Evolutionary conservation across 345 rosid genomes (phyloP).

Genomic region (Citrus hindsii): DNA sequence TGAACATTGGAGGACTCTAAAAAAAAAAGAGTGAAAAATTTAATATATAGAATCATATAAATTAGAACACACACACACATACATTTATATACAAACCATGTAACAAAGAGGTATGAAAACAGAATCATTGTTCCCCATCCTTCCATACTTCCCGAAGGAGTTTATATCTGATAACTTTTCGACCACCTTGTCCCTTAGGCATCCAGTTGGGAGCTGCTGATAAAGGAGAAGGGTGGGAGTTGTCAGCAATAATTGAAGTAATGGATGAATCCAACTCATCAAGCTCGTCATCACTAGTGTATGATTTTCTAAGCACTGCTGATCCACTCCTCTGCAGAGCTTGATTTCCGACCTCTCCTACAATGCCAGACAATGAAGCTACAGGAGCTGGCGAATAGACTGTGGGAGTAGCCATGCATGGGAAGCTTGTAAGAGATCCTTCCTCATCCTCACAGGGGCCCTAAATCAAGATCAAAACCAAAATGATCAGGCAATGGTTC

Average conservation of each 20-base stretch:
- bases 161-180: slow-evolving; percentile 59
- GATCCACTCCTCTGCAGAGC: slow-evolving; percentile 47
- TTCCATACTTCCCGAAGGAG: slow-evolving; percentile 78
- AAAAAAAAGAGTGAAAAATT: too few relatives aligned
- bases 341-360: slow-evolving; percentile 53
- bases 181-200: slow-evolving; percentile 43
- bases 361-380: slow-evolving; percentile 43
- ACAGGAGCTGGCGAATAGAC: slow-evolving; percentile 61
- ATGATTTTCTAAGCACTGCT: slow-evolving; percentile 58
- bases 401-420: slow-evolving; percentile 52
- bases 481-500: not conserved
- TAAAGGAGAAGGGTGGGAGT: slow-evolving; percentile 30
- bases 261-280: slow-evolving; percentile 77
- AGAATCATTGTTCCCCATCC: slow-evolving; percentile 35
- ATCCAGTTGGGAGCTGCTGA: slow-evolving; percentile 42
- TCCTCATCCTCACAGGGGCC: slow-evolving; percentile 40
- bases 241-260: slow-evolving; percentile 45
- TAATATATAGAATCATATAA: too few relatives aligned
- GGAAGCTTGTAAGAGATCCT: slow-evolving; percentile 46
- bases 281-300: slow-evolving; percentile 86
- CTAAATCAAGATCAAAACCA: slow-evolving; percentile 29
- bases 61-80: not conserved
- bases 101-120: not conserved
- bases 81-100: not conserved
- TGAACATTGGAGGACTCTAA: not conserved